phyloP scores from a whole-genome alignment of 1,284 basidiomycete species.

The Pseudozyma sp. region DNA sequence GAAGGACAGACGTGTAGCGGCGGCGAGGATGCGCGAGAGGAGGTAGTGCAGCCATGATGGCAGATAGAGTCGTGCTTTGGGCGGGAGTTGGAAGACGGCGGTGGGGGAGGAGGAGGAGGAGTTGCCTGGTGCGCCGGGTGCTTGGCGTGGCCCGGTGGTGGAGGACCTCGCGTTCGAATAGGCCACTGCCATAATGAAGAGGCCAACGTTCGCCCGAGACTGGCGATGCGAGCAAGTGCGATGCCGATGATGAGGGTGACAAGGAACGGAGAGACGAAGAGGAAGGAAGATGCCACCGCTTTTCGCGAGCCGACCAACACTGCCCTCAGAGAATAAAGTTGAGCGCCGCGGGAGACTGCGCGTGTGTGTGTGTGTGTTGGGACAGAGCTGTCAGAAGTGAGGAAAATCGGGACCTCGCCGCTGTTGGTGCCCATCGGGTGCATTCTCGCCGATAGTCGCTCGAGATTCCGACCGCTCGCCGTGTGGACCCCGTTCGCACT shows the following conservation, averaged over 20 bases:
- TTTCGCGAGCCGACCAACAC: too few relatives aligned
- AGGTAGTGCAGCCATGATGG: constrained; percentile 54
- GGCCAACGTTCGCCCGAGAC: not conserved
- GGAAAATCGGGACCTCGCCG: too few relatives aligned
- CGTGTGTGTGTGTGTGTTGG: too few relatives aligned
- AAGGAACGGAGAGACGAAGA: too few relatives aligned
- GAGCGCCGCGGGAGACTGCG: too few relatives aligned
- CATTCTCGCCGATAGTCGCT: not conserved
- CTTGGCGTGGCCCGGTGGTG: constrained; percentile 22
- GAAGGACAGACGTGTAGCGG: constrained; percentile 58
- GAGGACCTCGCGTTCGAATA: constrained; percentile 6
- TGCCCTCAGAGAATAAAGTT: too few relatives aligned
- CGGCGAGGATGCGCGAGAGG: constrained; percentile 57
- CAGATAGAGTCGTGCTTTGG: constrained; percentile 42
- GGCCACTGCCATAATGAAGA: constrained; percentile 14
- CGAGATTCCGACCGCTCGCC: not conserved
- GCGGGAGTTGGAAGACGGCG: constrained; percentile 35
- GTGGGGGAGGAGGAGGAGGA: not conserved
- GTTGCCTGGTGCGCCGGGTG: constrained; percentile 27
- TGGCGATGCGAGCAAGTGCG: not conserved
- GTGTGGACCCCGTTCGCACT: not conserved
- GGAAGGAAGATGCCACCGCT: too few relatives aligned
- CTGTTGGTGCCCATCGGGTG: not conserved
- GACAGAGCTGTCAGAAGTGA: too few relatives aligned
- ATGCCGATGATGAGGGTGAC: not conserved